These are phyloP conservation scores for Globisporangium abappressorium DNA, from an alignment of 352 stramenopile genomes.

Conservation along the genomic window DNA sequence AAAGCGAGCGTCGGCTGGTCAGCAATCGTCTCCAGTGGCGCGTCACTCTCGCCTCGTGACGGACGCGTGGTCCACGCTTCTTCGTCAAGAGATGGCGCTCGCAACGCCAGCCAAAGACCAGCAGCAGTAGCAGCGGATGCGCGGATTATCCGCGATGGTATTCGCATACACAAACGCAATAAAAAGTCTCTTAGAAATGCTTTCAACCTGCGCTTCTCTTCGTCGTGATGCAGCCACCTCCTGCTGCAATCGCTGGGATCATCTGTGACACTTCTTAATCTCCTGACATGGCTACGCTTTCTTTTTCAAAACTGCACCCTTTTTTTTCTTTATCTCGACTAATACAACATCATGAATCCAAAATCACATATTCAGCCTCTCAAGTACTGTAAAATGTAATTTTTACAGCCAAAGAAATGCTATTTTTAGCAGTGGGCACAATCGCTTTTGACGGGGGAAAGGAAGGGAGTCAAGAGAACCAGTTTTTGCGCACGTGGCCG, in stretches of 20 bases:
- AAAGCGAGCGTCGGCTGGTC: conserved; percentile 9
- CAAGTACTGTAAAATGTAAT: too few relatives aligned
- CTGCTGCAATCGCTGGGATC: neutral
- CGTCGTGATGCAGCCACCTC: neutral
- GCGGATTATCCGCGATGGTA: neutral
- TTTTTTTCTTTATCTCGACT: neutral
- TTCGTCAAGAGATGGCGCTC: conserved; percentile 27
- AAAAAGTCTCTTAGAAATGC: too few relatives aligned
- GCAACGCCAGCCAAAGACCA: neutral
- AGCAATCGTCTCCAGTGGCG: conserved; percentile 19
- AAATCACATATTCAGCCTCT: neutral
- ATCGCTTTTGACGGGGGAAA: neutral
- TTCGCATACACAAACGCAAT: neutral
- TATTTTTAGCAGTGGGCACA: neutral
- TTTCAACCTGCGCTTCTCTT: neutral
- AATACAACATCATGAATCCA: neutral
- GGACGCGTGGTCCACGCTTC: conserved; percentile 38
- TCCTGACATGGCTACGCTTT: neutral
- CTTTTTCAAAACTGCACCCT: neutral
- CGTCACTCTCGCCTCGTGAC: conserved; percentile 12
- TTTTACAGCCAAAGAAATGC: neutral
- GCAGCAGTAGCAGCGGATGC: neutral
- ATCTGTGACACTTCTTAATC: neutral
- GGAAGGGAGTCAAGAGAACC: neutral
- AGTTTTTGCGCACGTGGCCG: neutral